Conservation (phyloP, 345 rosid genomes). For the Iberis pinnata region DNA sequence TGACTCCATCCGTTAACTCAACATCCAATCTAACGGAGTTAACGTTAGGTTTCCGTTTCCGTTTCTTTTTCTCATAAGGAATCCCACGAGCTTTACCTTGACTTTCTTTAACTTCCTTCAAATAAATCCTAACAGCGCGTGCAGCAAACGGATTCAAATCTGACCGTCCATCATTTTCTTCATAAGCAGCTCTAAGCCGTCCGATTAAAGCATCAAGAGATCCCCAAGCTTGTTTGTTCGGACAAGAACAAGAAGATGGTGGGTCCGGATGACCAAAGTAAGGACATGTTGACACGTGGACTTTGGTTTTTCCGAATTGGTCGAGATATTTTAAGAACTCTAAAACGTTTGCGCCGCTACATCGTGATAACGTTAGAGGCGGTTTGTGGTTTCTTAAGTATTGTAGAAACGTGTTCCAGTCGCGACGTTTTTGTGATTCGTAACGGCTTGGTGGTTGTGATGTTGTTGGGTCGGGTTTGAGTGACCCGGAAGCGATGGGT, state of each 20-base stretch:
- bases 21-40: constrained; percentile 22
- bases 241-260: constrained; percentile 56
- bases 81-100: constrained; percentile 73
- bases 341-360: constrained; percentile 67
- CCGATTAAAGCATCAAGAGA: constrained; percentile 71
- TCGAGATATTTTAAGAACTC: constrained; percentile 65
- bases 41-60: constrained; percentile 34
- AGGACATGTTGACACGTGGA: constrained; percentile 46
- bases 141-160: constrained; percentile 61
- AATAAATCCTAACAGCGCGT: constrained; percentile 53
- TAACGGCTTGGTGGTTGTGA: constrained; percentile 50
- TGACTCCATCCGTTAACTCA: constrained; percentile 5
- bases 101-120: constrained; percentile 54
- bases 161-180: constrained; percentile 53
- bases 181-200: constrained; percentile 64
- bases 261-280: constrained; percentile 54
- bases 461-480: constrained; percentile 9
- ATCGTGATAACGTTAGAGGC: constrained; percentile 44
- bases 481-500: constrained; percentile 15
- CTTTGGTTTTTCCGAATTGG: constrained; percentile 69
- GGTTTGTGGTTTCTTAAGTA: constrained; percentile 62
- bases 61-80: constrained; percentile 61
- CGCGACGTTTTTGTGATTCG: constrained; percentile 67
- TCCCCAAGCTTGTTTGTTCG: constrained; percentile 68
- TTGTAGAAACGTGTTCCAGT: constrained; percentile 69